Conservation (phyloP, 495 filamentous ascomycete genomes). For the Entonaema liquescens region DNA sequence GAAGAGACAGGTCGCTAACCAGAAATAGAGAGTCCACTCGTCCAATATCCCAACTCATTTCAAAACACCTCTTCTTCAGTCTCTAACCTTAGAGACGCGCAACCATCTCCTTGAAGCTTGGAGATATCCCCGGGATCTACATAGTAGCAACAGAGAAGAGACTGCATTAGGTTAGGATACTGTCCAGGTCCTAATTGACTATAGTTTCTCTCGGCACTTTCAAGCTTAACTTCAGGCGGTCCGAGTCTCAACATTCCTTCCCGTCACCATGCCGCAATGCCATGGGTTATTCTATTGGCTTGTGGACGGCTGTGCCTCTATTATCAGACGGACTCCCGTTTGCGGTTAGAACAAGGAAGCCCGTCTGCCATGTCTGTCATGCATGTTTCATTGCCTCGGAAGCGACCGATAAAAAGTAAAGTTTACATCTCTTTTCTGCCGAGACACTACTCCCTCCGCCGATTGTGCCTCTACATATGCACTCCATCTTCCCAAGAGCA, state of each 20-base stretch:
- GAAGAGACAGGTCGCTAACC: not conserved
- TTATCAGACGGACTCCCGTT: not conserved
- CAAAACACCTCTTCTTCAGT: not conserved
- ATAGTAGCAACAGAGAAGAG: not conserved
- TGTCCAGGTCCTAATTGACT: not conserved
- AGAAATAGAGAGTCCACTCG: not conserved
- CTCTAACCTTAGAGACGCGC: not conserved
- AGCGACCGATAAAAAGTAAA: not conserved
- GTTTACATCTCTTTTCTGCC: not conserved
- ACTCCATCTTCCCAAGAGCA: not conserved
- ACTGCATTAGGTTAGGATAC: not conserved
- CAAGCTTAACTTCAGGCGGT: not conserved
- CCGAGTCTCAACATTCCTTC: not conserved
- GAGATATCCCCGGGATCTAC: not conserved
- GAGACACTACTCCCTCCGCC: not conserved
- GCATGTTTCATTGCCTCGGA: not conserved
- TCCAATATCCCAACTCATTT: slow-evolving; percentile 1
- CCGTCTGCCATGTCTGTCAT: not conserved
- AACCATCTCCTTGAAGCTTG: not conserved
- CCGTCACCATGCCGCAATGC: not conserved
- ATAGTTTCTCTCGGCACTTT: not conserved
- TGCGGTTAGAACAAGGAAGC: not conserved
- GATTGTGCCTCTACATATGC: not conserved
- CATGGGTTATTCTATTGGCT: not conserved
- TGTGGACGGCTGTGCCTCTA: not conserved